These are phyloP conservation scores for Harringtonia aguacate DNA, from an alignment of 2,329 filamentous ascomycete species.

Conservation along the genomic window DNA sequence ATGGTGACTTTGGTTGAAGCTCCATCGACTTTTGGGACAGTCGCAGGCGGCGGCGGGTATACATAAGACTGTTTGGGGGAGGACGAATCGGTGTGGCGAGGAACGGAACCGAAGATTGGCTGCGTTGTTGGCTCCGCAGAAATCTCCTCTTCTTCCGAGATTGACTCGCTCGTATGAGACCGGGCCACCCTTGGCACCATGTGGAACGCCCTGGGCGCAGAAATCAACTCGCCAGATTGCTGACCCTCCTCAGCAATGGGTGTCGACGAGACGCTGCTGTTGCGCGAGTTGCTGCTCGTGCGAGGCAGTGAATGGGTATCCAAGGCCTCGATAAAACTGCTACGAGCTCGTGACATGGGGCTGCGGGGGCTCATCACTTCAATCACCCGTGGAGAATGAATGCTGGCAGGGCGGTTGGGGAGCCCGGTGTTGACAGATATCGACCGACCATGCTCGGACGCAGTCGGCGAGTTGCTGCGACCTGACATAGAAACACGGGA, in stretches of 20 bases:
- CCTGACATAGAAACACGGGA: conserved; percentile 44
- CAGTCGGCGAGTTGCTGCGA: conserved; percentile 34
- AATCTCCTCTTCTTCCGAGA: conserved; percentile 34
- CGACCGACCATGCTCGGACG: conserved; percentile 33
- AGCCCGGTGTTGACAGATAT: conserved; percentile 25
- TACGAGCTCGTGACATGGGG: conserved; percentile 34
- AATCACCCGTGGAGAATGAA: conserved; percentile 47
- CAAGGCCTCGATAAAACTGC: conserved; percentile 33
- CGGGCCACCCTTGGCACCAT: conserved; percentile 2
- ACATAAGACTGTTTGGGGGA: conserved; percentile 2
- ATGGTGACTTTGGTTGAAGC: conserved; percentile 22
- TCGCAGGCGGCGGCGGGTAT: conserved; percentile 9
- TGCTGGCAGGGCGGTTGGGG: conserved; percentile 34
- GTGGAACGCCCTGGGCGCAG: conserved; percentile 2
- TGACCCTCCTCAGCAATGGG: conserved; percentile 29
- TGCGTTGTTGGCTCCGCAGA: conserved; percentile 8
- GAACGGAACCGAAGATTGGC: conserved; percentile 14
- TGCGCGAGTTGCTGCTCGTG: conserved; percentile 21
- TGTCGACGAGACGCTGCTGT: conserved; percentile 27
- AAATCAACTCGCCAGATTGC: conserved; percentile 12
- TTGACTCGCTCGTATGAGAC: conserved; percentile 18
- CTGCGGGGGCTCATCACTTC: conserved; percentile 44
- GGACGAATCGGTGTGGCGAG: conserved; percentile 12
- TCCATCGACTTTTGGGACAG: conserved; percentile 3
- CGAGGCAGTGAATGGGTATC: conserved; percentile 29